Evolutionary conservation across 805 yeast genomes (phyloP).

Genomic region (Yarrowia sp.): DNA sequence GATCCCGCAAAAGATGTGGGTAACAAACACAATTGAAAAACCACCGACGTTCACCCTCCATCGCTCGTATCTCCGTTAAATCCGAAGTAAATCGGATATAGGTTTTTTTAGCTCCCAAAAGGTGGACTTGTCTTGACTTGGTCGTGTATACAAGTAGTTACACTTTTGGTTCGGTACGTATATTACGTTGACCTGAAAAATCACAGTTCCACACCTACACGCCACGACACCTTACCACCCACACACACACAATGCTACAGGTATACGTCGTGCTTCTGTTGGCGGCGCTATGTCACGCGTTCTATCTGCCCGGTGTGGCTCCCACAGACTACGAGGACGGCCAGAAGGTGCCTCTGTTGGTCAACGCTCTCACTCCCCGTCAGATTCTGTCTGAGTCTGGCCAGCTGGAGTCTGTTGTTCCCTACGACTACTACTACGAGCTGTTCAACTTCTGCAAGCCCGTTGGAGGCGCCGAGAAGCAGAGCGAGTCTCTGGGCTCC

Average conservation of each 20-base stretch:
- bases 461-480: constrained; percentile 64
- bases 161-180: neutral
- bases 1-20: neutral
- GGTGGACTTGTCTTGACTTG: too few relatives aligned
- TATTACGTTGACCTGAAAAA: neutral
- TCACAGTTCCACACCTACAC: neutral
- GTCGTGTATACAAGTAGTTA: constrained; percentile 3
- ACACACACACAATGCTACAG: constrained; percentile 3
- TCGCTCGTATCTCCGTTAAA: neutral
- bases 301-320: constrained; percentile 95
- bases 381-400: constrained; percentile 47
- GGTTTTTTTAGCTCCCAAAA: neutral
- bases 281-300: constrained; percentile 55
- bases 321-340: constrained; percentile 84
- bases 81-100: constrained; percentile 2
- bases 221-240: neutral
- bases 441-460: constrained; percentile 88
- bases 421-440: constrained; percentile 70
- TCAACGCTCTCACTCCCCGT: constrained; percentile 86
- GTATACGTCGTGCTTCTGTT: constrained; percentile 31
- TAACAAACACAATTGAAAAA: too few relatives aligned
- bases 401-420: constrained; percentile 47
- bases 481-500: constrained; percentile 89
- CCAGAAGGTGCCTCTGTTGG: constrained; percentile 77
- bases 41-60: too few relatives aligned